Evolutionary conservation across 177 flowering plant genomes (phyloP).

Genomic region (Vitis hybrid): DNA sequence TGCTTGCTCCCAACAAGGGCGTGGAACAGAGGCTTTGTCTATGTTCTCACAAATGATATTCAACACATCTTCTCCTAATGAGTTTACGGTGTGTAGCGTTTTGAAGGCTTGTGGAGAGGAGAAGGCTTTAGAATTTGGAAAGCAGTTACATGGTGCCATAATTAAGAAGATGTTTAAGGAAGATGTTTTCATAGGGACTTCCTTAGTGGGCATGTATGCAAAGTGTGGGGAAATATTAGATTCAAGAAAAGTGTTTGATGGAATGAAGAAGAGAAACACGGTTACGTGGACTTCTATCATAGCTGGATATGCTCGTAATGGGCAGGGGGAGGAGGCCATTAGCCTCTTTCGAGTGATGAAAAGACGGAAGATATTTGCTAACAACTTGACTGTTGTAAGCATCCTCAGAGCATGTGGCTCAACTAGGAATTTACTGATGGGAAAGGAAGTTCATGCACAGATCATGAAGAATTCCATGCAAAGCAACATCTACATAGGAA

Average conservation of each 20-base stretch:
- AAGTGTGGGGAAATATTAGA: slow-evolving; percentile 64
- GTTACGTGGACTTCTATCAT: slow-evolving; percentile 91
- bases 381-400: slow-evolving; percentile 70
- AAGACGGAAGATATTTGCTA: slow-evolving; percentile 51
- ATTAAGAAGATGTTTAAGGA: slow-evolving; percentile 50
- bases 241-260: slow-evolving; percentile 56
- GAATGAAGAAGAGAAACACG: slow-evolving; percentile 66
- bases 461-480: slow-evolving; percentile 50
- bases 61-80: slow-evolving; percentile 59
- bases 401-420: slow-evolving; percentile 77
- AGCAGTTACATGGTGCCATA: slow-evolving; percentile 62
- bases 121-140: slow-evolving; percentile 59
- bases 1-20: slow-evolving; percentile 66
- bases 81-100: slow-evolving; percentile 66
- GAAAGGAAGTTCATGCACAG: slow-evolving; percentile 83
- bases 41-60: slow-evolving; percentile 54
- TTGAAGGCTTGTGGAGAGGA: slow-evolving; percentile 81
- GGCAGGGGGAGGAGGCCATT: slow-evolving; percentile 73
- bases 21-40: slow-evolving; percentile 45
- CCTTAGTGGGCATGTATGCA: slow-evolving; percentile 74
- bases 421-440: slow-evolving; percentile 40
- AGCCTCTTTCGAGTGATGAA: slow-evolving; percentile 62
- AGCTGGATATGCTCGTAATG: slow-evolving; percentile 76
- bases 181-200: slow-evolving; percentile 79
- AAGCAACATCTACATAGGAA: slow-evolving; percentile 57